Conservation (phyloP, 2,329 filamentous ascomycete species). For the Pseudofabraea citricarpa region DNA sequence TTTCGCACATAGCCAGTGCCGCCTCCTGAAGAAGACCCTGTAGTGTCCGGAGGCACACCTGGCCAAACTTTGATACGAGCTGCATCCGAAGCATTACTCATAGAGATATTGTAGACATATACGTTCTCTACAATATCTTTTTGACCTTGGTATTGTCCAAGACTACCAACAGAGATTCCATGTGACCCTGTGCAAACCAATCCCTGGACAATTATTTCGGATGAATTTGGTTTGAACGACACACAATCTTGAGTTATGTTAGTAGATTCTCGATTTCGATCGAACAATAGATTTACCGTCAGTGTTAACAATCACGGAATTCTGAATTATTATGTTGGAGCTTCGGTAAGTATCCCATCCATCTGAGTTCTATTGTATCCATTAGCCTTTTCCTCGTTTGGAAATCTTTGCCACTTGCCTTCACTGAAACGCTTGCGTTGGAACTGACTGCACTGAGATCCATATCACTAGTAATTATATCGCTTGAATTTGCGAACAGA, state of each 20-base stretch:
- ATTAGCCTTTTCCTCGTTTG: constrained; percentile 36
- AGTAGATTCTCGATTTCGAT: no score
- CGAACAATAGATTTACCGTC: no score
- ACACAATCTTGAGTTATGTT: no score
- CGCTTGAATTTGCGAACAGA: constrained; percentile 46
- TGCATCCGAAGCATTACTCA: constrained; percentile 48
- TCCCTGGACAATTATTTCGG: constrained; percentile 59
- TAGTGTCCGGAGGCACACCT: constrained; percentile 36
- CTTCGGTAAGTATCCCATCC: constrained; percentile 59
- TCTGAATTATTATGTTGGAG: constrained; percentile 56
- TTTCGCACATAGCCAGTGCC: constrained; percentile 56
- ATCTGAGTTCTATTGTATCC: constrained; percentile 56
- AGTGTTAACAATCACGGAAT: constrained; percentile 56
- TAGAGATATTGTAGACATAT: constrained; percentile 48
- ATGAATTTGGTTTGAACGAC: constrained; percentile 59
- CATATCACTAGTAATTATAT: constrained; percentile 48
- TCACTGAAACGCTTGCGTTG: constrained; percentile 44
- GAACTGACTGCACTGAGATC: constrained; percentile 43
- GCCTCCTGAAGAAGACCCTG: constrained; percentile 52
- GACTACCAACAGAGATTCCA: constrained; percentile 62
- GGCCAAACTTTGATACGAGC: constrained; percentile 63
- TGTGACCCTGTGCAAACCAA: constrained; percentile 63
- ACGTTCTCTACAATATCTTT: constrained; percentile 63
- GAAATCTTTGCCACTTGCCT: constrained; percentile 27
- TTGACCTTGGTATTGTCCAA: constrained; percentile 61